phyloP scores from a whole-genome alignment of 441 rosid genomes.

The Jatropha podagrica region DNA sequence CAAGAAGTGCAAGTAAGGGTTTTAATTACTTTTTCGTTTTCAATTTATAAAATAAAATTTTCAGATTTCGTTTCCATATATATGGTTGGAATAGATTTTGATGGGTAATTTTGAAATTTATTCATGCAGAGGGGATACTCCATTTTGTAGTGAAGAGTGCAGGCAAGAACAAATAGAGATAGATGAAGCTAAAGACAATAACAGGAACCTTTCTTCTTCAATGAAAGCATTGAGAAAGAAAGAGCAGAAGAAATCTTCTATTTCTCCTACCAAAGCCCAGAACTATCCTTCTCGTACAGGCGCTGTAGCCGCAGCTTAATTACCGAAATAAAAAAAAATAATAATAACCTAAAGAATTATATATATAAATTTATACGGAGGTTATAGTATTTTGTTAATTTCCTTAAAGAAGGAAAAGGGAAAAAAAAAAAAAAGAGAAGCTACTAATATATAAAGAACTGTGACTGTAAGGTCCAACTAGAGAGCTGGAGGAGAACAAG shows the following conservation, averaged over 20 bases:
- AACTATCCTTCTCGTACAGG: conserved; percentile 40
- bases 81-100: not conserved
- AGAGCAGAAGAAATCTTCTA: conserved; percentile 48
- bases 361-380: not conserved
- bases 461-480: not conserved
- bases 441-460: not conserved
- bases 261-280: conserved; percentile 39
- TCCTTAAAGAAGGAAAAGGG: not conserved
- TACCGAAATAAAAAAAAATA: not conserved
- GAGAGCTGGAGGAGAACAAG: not conserved
- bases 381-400: not conserved
- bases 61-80: not conserved
- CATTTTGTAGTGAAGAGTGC: conserved; percentile 92
- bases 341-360: not conserved
- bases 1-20: not conserved
- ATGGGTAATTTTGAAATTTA: not conserved
- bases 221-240: conserved; percentile 52
- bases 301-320: conserved; percentile 57
- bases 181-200: conserved; percentile 68
- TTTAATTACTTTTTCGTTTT: not conserved
- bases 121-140: conserved; percentile 71
- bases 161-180: conserved; percentile 85
- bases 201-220: conserved; percentile 55
- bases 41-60: not conserved
- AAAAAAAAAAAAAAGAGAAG: not conserved